Evolutionary conservation across 257 asterid species (phyloP), one percentile per base, ranked within the genome.

Genomic region (Solanum tarapatanum): DNA sequence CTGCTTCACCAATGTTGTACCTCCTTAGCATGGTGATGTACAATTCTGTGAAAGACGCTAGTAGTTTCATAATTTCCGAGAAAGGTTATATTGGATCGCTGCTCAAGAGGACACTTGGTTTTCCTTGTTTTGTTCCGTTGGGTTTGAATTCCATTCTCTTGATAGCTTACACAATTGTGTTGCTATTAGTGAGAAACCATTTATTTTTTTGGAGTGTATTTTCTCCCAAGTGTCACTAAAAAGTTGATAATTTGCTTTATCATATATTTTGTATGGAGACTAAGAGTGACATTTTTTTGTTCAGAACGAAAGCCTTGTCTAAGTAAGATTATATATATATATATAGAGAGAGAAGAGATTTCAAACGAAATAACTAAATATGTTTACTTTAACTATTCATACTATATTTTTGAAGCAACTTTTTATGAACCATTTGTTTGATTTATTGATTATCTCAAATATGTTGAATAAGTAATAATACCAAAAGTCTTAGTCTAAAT

Each of bases 151-250:
- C 98, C 66, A 39, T 94, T 51, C 83, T 96, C 70, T 93, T 96
- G 88, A 88, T 94, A 13, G 94, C 96, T 1, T 95, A 95, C 90
- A 94, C 98, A 23, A 68, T 91, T 60, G 88, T 94, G 5, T 88
- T 96, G 94, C 92, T 96, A 37, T 89, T 94, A 66, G 95, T 95
- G 99, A 88, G 98, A 92, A 94, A 94, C 87, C 99, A 96, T 89
- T 93, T 94, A 45, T 94, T 95, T 36, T 92, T 94, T 72, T 96
- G 99, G 99, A 96, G 99, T 19, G 99, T 96, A 89, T 96, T 95
- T 87, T 95, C 99, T 75, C 98, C 99, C 5, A 96, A 95, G 96
- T 89, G 69, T 35, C 41, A 60, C 14, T 66, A 80, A 7, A 74
- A 11, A 14, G 35, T 24, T 45, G 33, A 60, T 75, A 33, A 32